These are phyloP conservation scores for Asterochloris erici DNA, from an alignment of 139 green algal species.

Conservation along the genomic window DNA sequence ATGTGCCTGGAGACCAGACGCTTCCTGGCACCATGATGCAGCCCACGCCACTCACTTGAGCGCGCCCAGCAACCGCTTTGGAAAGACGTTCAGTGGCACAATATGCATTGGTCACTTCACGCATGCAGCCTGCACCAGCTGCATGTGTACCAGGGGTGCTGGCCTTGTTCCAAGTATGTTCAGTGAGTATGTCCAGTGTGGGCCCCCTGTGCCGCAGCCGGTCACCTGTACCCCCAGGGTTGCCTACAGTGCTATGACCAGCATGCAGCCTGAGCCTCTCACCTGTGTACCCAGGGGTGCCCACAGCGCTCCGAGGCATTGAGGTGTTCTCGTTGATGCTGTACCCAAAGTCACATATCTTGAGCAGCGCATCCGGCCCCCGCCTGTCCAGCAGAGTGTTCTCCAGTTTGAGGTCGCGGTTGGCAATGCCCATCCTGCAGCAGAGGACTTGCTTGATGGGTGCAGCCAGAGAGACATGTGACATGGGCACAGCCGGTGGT, in stretches of 20 bases:
- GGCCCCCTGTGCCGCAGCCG: background rate
- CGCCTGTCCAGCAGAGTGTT: slow-evolving; percentile 63
- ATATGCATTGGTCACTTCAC: no score
- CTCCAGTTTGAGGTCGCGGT: slow-evolving; percentile 82
- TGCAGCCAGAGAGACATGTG: background rate
- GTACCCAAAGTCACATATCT: slow-evolving; percentile 94
- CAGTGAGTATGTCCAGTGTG: no score
- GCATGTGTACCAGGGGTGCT: no score
- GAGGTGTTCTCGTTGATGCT: slow-evolving; percentile 70
- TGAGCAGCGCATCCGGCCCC: slow-evolving; percentile 60
- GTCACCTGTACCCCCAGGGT: background rate
- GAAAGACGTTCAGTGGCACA: no score
- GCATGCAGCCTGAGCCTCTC: background rate
- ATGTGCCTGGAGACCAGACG: no score
- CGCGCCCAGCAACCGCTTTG: no score
- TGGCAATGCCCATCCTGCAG: slow-evolving; percentile 51
- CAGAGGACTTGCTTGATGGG: background rate
- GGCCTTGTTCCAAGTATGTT: no score
- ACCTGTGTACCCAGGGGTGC: slow-evolving; percentile 59
- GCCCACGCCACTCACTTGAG: no score
- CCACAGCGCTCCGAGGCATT: slow-evolving; percentile 43
- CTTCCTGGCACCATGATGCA: no score
- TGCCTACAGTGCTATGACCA: background rate
- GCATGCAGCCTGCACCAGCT: no score
- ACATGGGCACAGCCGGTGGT: no score